Evolutionary conservation across 2,329 filamentous ascomycete species (phyloP).

Genomic region (Dothideomycetes sp.): DNA sequence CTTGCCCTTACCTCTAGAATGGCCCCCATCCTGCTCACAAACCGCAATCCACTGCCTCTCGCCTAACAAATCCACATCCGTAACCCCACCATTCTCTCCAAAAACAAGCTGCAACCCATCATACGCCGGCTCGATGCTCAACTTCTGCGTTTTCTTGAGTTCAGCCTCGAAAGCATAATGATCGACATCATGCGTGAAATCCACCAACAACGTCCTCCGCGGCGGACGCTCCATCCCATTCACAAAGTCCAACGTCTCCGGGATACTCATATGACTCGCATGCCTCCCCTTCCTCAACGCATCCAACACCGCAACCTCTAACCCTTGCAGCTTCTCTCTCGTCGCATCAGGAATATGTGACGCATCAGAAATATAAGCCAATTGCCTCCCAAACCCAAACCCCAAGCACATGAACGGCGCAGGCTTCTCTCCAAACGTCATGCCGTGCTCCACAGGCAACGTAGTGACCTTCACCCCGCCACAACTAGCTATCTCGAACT

Average conservation of each 20-base stretch:
- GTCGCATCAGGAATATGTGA: neutral
- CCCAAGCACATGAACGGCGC: neutral
- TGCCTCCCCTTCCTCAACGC: neutral
- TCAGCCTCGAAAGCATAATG: neutral
- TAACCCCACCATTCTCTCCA: neutral
- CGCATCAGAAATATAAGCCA: neutral
- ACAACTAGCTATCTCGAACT: neutral
- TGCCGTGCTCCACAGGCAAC: neutral
- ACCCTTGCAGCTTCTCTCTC: neutral
- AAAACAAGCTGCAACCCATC: neutral
- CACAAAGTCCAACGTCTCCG: neutral
- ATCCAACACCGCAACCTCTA: neutral
- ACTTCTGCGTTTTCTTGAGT: neutral
- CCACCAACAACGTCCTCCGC: neutral
- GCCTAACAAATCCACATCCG: neutral
- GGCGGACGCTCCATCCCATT: neutral
- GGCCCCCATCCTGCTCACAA: neutral
- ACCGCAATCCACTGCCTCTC: neutral
- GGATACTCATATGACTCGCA: neutral
- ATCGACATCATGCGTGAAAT: neutral
- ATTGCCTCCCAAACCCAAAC: neutral
- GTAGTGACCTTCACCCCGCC: neutral
- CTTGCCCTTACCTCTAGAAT: constrained; percentile 1
- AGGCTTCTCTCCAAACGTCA: neutral
- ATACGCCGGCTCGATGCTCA: neutral